Evolutionary conservation across 306 rosid genomes (phyloP).

Genomic region (Aeschynomene evenia): DNA sequence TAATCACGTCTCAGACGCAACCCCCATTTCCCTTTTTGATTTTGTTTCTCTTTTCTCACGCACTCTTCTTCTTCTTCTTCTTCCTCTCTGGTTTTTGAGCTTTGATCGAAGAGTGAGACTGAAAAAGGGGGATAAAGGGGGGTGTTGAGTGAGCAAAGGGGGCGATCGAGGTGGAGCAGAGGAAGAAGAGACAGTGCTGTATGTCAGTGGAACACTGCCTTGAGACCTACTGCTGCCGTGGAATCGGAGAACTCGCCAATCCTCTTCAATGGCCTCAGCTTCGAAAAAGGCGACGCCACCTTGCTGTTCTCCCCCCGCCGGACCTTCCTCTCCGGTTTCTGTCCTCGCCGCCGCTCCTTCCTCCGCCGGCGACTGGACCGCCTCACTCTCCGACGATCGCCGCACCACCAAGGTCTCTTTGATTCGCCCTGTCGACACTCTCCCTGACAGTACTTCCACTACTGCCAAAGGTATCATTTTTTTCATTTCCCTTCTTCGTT

Average conservation of each 20-base stretch:
- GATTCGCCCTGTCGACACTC: conserved; percentile 44
- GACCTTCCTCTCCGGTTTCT: conserved; percentile 36
- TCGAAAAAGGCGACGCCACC: conserved; percentile 82
- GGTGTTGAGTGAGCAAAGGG: not conserved
- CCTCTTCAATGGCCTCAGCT: conserved; percentile 94
- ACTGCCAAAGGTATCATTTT: conserved; percentile 53
- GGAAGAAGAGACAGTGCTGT: conserved; percentile 48
- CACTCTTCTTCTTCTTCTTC: not conserved
- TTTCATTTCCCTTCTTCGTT: no score
- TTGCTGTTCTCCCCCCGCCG: conserved; percentile 31
- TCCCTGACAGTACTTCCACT: conserved; percentile 60
- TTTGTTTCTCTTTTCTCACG: not conserved
- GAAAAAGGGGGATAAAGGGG: not conserved
- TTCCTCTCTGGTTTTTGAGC: not conserved
- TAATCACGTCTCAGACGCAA: not conserved
- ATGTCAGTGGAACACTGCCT: conserved; percentile 66
- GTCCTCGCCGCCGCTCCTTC: conserved; percentile 27
- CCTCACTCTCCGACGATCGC: conserved; percentile 49
- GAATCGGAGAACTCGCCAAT: conserved; percentile 63
- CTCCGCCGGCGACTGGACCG: conserved; percentile 51
- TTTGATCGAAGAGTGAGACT: not conserved
- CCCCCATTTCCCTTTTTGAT: not conserved
- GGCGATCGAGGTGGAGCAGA: conserved; percentile 23
- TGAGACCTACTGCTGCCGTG: conserved; percentile 52
- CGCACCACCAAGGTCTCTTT: conserved; percentile 50